Evolutionary conservation across 2,329 filamentous ascomycete species (phyloP).

Genomic region (Tolypocladium ovalisporum): DNA sequence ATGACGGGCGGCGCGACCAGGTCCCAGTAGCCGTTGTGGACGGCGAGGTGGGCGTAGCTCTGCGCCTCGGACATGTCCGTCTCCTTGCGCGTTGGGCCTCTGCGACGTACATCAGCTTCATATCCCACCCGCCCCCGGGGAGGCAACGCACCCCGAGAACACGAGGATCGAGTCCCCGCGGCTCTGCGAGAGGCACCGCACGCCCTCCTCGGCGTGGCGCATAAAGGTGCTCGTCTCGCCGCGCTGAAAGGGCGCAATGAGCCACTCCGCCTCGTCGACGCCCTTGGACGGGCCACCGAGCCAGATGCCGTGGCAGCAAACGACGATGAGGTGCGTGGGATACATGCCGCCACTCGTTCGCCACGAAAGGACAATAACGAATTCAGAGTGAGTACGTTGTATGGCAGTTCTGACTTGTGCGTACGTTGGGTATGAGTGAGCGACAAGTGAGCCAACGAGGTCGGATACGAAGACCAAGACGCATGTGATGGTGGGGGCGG

Average conservation of each 20-base stretch:
- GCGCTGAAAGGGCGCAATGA: slow-evolving; percentile 66
- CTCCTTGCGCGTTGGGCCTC: slow-evolving; percentile 50
- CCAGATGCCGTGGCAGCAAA: slow-evolving; percentile 81
- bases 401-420: neutral
- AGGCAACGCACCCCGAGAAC: slow-evolving; percentile 55
- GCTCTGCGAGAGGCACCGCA: slow-evolving; percentile 39
- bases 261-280: slow-evolving; percentile 50
- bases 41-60: slow-evolving; percentile 48
- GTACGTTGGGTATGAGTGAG: neutral
- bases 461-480: neutral
- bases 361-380: neutral
- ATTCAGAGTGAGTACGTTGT: neutral
- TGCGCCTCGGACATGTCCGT: slow-evolving; percentile 48
- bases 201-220: slow-evolving; percentile 58
- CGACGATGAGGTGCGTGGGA: slow-evolving; percentile 51
- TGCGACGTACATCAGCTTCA: slow-evolving; percentile 15
- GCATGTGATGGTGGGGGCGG: neutral
- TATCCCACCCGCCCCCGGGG: neutral
- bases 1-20: slow-evolving; percentile 15
- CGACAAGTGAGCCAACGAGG: neutral
- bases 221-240: slow-evolving; percentile 73
- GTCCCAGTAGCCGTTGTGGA: slow-evolving; percentile 33
- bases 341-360: slow-evolving; percentile 1
- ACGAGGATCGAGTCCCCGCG: slow-evolving; percentile 39
- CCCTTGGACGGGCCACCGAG: slow-evolving; percentile 44